phyloP scores from a whole-genome alignment of 2,329 filamentous ascomycete species.

The Westerdykella ornata region DNA sequence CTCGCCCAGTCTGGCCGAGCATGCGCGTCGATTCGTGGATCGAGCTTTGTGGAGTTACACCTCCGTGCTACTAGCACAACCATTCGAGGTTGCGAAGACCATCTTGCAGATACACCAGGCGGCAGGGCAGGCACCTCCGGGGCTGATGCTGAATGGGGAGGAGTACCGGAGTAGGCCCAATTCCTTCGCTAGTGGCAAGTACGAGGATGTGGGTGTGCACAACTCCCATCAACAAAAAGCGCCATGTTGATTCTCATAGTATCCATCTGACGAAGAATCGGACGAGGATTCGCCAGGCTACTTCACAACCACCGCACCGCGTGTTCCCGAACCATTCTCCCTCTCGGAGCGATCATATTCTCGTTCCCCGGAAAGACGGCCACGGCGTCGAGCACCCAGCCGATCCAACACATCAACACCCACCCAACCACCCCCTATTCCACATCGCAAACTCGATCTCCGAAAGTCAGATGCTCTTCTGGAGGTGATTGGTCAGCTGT shows the following conservation, averaged over 20 bases:
- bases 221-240: conserved; percentile 5
- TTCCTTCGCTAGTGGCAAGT: conserved; percentile 31
- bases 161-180: conserved; percentile 24
- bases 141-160: conserved; percentile 14
- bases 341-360: conserved; percentile 31
- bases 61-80: conserved; percentile 81
- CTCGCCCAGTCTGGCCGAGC: conserved; percentile 62
- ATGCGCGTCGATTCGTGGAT: conserved; percentile 70
- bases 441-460: conserved; percentile 60
- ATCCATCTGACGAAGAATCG: conserved; percentile 59
- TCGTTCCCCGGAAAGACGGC: conserved; percentile 33
- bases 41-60: conserved; percentile 88
- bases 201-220: conserved; percentile 24
- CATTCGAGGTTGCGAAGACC: conserved; percentile 94
- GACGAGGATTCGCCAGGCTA: conserved; percentile 69
- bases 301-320: conserved; percentile 66
- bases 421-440: conserved; percentile 35
- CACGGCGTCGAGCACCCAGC: conserved; percentile 30
- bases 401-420: conserved; percentile 35
- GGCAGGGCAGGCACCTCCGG: conserved; percentile 26
- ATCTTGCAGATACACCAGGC: conserved; percentile 70
- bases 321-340: conserved; percentile 35
- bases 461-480: conserved; percentile 73
- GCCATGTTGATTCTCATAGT: conserved; percentile 24
- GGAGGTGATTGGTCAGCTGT: conserved; percentile 80